A percentile compares a stretch with the other conserved stretches of the same genome.
Evolutionary conservation across 768 basidiomycete genomes (phyloP).

Genomic region (Saitozyma podzolica): DNA sequence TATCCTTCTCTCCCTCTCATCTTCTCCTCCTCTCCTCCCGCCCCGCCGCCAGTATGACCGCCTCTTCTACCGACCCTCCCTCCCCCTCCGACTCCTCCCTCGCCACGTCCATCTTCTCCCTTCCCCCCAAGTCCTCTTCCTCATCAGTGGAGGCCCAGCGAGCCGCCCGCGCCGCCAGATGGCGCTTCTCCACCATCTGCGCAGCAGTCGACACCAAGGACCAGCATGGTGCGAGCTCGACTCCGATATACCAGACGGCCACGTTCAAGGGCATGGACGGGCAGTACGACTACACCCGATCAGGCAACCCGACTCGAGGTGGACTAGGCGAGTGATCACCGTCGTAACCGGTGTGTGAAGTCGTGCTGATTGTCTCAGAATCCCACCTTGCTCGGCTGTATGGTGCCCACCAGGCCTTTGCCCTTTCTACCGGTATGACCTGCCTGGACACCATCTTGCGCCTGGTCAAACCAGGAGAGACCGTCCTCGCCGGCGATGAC

Average conservation of each 20-base stretch:
- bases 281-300: constrained; percentile 84
- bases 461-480: constrained; percentile 89
- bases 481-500: constrained; percentile 94
- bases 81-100: constrained; percentile 44
- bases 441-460: constrained; percentile 93
- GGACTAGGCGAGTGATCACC: constrained; percentile 72
- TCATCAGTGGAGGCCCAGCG: constrained; percentile 29
- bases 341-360: background rate
- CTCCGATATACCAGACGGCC: constrained; percentile 96
- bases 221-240: constrained; percentile 88
- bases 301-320: constrained; percentile 93
- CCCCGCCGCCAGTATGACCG: constrained; percentile 18
- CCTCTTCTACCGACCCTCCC: constrained; percentile 21
- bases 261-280: constrained; percentile 94
- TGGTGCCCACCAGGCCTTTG: constrained; percentile 82
- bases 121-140: constrained; percentile 18
- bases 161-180: constrained; percentile 32
- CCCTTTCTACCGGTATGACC: constrained; percentile 97
- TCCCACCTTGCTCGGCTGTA: constrained; percentile 98
- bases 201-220: constrained; percentile 69
- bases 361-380: constrained; percentile 58
- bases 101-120: constrained; percentile 44
- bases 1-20: background rate
- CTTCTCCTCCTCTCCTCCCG: background rate
- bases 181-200: constrained; percentile 49